phyloP scores from a whole-genome alignment of 345 rosid genomes.

The Eucalyptus curtisii region DNA sequence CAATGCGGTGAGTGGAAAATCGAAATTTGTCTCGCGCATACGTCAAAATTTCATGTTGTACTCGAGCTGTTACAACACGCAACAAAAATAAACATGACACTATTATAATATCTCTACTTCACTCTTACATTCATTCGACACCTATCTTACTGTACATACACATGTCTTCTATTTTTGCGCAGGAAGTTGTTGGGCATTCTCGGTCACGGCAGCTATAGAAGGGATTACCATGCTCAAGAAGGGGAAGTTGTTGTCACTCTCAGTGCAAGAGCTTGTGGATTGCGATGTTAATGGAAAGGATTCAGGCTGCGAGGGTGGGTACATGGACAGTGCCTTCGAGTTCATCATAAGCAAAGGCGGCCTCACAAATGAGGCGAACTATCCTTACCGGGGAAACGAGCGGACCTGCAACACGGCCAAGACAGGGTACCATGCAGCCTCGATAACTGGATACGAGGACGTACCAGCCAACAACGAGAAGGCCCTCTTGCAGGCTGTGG shows the following conservation, averaged over 20 bases:
- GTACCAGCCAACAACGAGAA: slow-evolving; percentile 29
- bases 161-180: neutral
- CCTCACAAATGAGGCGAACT: slow-evolving; percentile 22
- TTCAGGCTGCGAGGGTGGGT: slow-evolving; percentile 24
- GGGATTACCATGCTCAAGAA: slow-evolving; percentile 26
- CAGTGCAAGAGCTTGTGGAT: slow-evolving; percentile 47
- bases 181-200: slow-evolving; percentile 65
- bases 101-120: neutral
- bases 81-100: neutral
- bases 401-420: slow-evolving; percentile 12
- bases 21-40: neutral
- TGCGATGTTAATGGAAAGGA: slow-evolving; percentile 12
- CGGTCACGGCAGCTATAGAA: slow-evolving; percentile 44
- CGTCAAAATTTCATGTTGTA: neutral
- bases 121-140: neutral
- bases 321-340: slow-evolving; percentile 23
- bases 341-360: slow-evolving; percentile 26
- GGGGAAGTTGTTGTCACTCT: slow-evolving; percentile 32
- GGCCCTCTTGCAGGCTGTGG: slow-evolving; percentile 33
- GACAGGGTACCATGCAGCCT: neutral
- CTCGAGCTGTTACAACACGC: neutral
- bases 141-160: neutral
- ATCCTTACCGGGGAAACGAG: slow-evolving; percentile 21
- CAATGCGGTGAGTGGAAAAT: slow-evolving; percentile 14
- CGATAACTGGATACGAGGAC: slow-evolving; percentile 13